Base-by-base conservation (phyloP, 2,329 filamentous ascomycete genomes). In the Botrytis porri region DNA sequence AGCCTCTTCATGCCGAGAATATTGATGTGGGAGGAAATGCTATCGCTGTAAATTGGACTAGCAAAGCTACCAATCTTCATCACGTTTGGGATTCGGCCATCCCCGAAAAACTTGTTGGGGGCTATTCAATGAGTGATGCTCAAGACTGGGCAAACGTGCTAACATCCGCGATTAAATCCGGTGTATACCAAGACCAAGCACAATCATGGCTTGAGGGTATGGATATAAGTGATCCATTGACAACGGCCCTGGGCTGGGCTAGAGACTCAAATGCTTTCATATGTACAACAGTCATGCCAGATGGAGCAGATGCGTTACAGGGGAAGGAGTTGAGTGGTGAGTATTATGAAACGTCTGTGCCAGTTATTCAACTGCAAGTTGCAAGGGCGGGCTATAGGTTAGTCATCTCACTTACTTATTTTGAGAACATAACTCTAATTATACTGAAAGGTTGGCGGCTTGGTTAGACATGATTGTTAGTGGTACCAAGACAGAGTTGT, bases 41-140 rank as follows among this genome's bases (percentile, higher is more conserved):
- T 18, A 91, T 94, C 77, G 81, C 84, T 22, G 91, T 94, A 1
- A 83, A 82, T 25, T 94, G 90, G 82, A 84, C 89, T 39, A 86
- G 85, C 4, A 80, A 81, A 43, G 81, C 84, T 41, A 85, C 87
- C 72, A 94, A 94, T 79, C 84, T 94, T 60, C 92, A 94, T 79
- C 86, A 90, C 73, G 88, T 93, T 25, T 94, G 92, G 92, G 92
- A 94, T 79, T 88, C 87, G 70, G 88, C 86, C 76, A 93, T 93
- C 75, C 86, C 88, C 0, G 90, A 92, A 82, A 88, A 90, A 78
- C 82, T 88, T 78, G 83, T 91, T 1, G 90, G 90, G 3, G 88
- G 85, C n/a, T 87, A 79, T 81, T 84, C 81, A 80, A 86, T 80
- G 1, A 80, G 81, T 8, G 82, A 85, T 63, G 89, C 88, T 2